These are phyloP conservation scores for Rhamnella rubrinervis DNA, from an alignment of 331 rosid genomes.

Conservation along the genomic window DNA sequence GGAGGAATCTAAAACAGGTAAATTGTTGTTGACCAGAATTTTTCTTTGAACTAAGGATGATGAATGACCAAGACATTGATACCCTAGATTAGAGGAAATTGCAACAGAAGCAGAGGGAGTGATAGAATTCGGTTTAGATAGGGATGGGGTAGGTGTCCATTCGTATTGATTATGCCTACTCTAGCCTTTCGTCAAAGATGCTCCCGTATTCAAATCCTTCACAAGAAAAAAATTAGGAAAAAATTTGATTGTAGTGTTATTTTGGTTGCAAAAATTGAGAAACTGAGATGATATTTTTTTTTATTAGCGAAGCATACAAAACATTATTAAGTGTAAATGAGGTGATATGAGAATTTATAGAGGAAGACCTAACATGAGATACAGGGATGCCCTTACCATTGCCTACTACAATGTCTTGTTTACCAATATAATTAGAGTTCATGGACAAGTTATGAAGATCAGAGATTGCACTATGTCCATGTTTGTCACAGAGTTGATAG, in stretches of 20 bases:
- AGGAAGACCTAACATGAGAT: not conserved
- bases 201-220: not conserved
- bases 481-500: too few species aligned
- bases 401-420: not conserved
- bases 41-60: not conserved
- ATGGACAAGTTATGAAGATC: not conserved
- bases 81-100: not conserved
- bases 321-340: not conserved
- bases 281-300: not conserved
- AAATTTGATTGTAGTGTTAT: not conserved
- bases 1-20: too few species aligned
- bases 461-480: not conserved
- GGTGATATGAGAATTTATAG: not conserved
- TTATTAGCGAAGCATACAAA: constrained; percentile 1
- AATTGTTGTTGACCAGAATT: too few species aligned
- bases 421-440: not conserved
- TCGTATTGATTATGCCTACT: not conserved
- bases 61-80: not conserved
- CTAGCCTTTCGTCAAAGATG: not conserved
- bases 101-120: not conserved
- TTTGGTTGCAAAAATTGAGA: constrained; percentile 11
- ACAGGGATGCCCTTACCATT: not conserved
- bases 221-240: constrained; percentile 6
- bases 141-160: not conserved
- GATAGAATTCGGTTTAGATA: not conserved